Conservation (phyloP, 257 asterid genomes). For the Petrea volubilis region DNA sequence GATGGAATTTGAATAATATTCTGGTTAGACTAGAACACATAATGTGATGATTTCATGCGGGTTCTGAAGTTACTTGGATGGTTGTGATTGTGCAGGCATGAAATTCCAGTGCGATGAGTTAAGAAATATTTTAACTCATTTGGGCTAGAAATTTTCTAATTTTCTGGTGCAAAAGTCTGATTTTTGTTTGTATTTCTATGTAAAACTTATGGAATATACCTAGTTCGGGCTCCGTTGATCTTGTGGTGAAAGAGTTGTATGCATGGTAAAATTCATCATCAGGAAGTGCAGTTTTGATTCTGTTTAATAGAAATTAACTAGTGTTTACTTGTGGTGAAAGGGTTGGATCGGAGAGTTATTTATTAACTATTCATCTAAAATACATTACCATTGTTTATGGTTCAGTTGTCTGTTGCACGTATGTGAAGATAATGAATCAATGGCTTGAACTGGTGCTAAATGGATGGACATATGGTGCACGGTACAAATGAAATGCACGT, state of each 20-base stretch:
- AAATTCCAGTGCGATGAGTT: too few species aligned
- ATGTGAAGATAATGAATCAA: not conserved
- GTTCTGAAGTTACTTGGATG: not conserved
- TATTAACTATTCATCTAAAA: not conserved
- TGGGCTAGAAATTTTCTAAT: too few species aligned
- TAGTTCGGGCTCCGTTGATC: too few species aligned
- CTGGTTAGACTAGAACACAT: too few species aligned
- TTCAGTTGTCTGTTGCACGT: not conserved
- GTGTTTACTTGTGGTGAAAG: not conserved
- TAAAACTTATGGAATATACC: too few species aligned
- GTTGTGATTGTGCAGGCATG: not conserved
- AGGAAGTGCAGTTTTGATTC: not conserved
- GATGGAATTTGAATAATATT: conserved; percentile 1
- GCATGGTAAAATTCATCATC: not conserved
- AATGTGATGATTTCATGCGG: not conserved
- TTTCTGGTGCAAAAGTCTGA: not conserved
- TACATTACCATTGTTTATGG: not conserved
- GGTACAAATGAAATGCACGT: not conserved
- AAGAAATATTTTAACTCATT: too few species aligned
- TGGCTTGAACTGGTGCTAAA: not conserved
- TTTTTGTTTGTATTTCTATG: too few species aligned
- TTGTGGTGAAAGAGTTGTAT: not conserved
- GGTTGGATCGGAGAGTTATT: not conserved
- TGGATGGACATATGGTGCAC: not conserved
- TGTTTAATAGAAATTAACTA: not conserved